Conservation (phyloP, 768 basidiomycete species). For the Rhodotorula kratochvilovae region DNA sequence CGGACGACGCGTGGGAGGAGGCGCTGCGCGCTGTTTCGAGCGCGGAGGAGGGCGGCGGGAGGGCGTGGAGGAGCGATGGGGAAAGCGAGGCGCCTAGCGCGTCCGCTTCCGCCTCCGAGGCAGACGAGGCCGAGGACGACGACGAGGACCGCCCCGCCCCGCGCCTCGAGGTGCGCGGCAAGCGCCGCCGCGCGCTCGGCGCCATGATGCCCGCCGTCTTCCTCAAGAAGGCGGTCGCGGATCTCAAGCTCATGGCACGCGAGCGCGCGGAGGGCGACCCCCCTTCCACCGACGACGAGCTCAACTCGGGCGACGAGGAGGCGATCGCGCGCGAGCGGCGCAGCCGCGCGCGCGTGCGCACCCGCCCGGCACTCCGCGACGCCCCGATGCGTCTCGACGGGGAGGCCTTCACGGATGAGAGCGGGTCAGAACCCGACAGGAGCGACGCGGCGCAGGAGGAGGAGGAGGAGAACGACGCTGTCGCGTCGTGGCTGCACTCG, state of each 20-base stretch:
- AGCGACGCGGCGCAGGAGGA: constrained; percentile 4
- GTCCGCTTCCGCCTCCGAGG: not conserved
- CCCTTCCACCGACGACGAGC: constrained; percentile 10
- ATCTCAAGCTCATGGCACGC: constrained; percentile 39
- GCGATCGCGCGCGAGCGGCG: not conserved
- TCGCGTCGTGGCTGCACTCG: constrained; percentile 27
- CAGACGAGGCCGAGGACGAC: constrained; percentile 7
- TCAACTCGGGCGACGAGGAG: constrained; percentile 37
- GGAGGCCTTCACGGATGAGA: constrained; percentile 27
- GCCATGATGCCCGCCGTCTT: constrained; percentile 42
- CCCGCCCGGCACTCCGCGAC: constrained; percentile 1
- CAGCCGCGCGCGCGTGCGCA: constrained; percentile 16
- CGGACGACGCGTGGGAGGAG: not conserved
- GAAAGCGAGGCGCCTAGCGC: constrained; percentile 17
- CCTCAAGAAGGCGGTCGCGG: constrained; percentile 39
- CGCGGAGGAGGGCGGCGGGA: not conserved
- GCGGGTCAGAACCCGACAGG: constrained; percentile 15
- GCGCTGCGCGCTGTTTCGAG: not conserved
- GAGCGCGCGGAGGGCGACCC: constrained; percentile 23
- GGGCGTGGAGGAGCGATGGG: not conserved
- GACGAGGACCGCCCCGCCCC: constrained; percentile 5
- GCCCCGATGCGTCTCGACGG: constrained; percentile 26
- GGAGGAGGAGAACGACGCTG: constrained; percentile 31
- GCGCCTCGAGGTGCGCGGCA: constrained; percentile 19
- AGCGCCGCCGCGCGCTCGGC: constrained; percentile 24